Evolutionary conservation across 805 yeast species (phyloP).

Genomic region (Starmerella apicola): DNA sequence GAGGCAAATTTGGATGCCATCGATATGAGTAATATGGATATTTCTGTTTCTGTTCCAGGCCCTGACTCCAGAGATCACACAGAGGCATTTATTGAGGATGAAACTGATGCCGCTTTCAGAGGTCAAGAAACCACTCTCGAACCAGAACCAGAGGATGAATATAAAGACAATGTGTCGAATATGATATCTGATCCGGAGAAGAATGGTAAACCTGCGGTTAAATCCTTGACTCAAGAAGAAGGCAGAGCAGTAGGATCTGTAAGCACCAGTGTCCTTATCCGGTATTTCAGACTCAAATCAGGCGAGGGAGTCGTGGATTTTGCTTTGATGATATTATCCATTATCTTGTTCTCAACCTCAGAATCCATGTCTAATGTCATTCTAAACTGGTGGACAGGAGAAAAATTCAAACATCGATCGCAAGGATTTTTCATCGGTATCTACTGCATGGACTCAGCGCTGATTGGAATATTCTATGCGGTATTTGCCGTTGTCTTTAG

Average conservation of each 20-base stretch:
- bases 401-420: conserved; percentile 38
- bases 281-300: conserved; percentile 10
- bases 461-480: conserved; percentile 8
- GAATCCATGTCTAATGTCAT: conserved; percentile 25
- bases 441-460: conserved; percentile 17
- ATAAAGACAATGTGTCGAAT: background rate
- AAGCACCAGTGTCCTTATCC: conserved; percentile 3
- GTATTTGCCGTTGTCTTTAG: conserved; percentile 8
- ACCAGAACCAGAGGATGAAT: no score
- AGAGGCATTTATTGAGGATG: background rate
- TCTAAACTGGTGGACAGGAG: conserved; percentile 63
- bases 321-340: background rate
- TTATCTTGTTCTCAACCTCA: conserved; percentile 34
- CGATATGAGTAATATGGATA: no score
- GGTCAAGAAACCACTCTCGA: no score
- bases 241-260: conserved; percentile 12
- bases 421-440: conserved; percentile 59
- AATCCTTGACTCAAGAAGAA: conserved; percentile 8
- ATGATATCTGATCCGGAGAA: background rate
- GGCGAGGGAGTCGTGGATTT: conserved; percentile 2
- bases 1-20: no score
- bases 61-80: no score
- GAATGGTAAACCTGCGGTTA: background rate
- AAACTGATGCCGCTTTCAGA: background rate
- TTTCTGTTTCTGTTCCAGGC: background rate